Evolutionary conservation across 2,329 filamentous ascomycete genomes (phyloP), one percentile per base, ranked within the genome.

Genomic region (Verticillium alfalfae): DNA sequence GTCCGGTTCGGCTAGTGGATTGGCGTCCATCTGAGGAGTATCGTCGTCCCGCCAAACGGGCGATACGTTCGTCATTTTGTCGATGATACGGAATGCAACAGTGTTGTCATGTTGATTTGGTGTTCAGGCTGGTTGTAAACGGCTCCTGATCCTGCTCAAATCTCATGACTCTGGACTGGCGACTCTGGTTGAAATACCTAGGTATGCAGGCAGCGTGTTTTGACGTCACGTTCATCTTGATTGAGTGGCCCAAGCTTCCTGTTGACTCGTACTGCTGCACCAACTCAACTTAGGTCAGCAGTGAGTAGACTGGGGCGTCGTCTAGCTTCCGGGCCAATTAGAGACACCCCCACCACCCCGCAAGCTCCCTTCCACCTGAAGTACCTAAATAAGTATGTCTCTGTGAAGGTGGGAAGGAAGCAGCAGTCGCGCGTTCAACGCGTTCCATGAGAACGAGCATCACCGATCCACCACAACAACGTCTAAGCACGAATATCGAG

Each of bases 11-110:
- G 26, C 26, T 31, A 5, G 18, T 16, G 31, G 31, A 8, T 34
- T 34, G 13, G 26, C 13, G 26, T 34, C 13, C 26, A 22, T 56
- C 15, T 57, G 49, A 5, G 56, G 52, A 61, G 26, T 54, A 56
- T 55, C 62, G 65, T 64, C 45, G 26, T 52, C 45, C n/a, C 45
- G 45, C n/a, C n/a, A 26, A n/a, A 22, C 18, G 10, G 18, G 18
- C 16, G 57, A n/a, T 18, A 39, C 38, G 36, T 49, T 39, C 39
- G 57, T 58, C 57, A 58, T 58, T 31, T 38, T 58, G 26, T 39
- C 57, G 18, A 18, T 31, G 37, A 26, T 39, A 31, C 37, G 26
- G 7, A 10, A 15, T 15, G 26, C 26, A 31, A 31, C 4, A 31
- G 26, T 31, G 26, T 31, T 31, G 5, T 31, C 26, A 31, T 31